phyloP scores from a whole-genome alignment of 495 filamentous ascomycete species.

The Aspergillus sclerotiicarbonarius region DNA sequence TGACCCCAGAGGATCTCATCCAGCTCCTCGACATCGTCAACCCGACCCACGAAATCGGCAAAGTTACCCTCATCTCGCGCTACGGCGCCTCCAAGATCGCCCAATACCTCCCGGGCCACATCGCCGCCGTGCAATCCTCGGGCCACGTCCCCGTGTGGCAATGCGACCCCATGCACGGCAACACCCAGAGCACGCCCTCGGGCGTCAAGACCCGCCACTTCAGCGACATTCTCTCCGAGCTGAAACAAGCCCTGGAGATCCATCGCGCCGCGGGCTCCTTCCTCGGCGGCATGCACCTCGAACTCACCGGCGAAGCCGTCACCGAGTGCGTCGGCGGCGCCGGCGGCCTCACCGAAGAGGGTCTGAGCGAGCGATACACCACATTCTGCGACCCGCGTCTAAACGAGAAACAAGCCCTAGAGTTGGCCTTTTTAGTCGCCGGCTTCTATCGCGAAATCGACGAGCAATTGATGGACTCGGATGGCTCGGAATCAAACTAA shows the following conservation, averaged over 20 bases:
- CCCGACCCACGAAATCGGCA: conserved; percentile 75
- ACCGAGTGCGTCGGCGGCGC: conserved; percentile 95
- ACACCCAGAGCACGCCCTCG: conserved; percentile 58
- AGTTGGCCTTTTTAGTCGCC: conserved; percentile 90
- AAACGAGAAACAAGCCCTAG: conserved; percentile 96
- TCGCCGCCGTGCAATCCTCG: conserved; percentile 75
- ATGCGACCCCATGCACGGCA: conserved; percentile 98
- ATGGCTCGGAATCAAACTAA: conserved; percentile 16
- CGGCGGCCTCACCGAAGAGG: conserved; percentile 81
- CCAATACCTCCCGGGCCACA: conserved; percentile 72
- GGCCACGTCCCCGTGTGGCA: conserved; percentile 88
- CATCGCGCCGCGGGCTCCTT: conserved; percentile 79
- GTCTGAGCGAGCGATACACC: conserved; percentile 82
- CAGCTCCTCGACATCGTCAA: conserved; percentile 79
- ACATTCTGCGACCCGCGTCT: conserved; percentile 93
- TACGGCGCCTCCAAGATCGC: conserved; percentile 79
- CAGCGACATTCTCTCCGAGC: conserved; percentile 78
- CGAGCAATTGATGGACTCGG: conserved; percentile 21
- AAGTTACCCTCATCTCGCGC: conserved; percentile 92
- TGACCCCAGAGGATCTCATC: conserved; percentile 68
- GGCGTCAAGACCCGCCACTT: conserved; percentile 88
- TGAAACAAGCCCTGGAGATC: conserved; percentile 74
- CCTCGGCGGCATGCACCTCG: conserved; percentile 91
- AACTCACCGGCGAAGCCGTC: conserved; percentile 92
- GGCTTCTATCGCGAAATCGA: conserved; percentile 65